phyloP scores from a whole-genome alignment of 441 rosid genomes.

The Gossypium davidsonii region DNA sequence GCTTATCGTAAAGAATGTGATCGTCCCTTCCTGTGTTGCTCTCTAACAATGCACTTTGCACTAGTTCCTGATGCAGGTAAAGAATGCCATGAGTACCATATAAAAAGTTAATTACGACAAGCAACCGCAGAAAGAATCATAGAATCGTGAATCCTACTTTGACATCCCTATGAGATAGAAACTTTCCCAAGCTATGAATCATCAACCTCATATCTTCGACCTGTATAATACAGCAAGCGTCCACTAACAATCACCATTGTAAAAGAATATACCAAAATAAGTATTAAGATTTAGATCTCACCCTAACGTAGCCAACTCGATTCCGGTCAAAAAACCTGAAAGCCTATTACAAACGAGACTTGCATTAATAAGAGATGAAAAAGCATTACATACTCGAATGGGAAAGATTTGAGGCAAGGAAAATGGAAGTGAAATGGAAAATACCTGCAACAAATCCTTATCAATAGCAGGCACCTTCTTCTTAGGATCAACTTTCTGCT shows the following conservation, averaged over 20 bases:
- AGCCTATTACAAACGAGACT: slow-evolving; percentile 47
- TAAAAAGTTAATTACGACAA: not conserved
- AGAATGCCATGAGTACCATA: not conserved
- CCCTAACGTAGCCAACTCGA: slow-evolving; percentile 80
- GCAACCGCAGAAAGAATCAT: not conserved
- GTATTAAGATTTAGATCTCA: slow-evolving; percentile 18
- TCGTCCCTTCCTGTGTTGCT: slow-evolving; percentile 96
- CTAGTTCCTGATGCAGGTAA: slow-evolving; percentile 63
- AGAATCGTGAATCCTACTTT: slow-evolving; percentile 44
- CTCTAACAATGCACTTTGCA: slow-evolving; percentile 80
- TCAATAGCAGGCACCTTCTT: slow-evolving; percentile 47
- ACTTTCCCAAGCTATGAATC: slow-evolving; percentile 80
- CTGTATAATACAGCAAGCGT: slow-evolving; percentile 31
- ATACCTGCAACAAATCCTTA: slow-evolving; percentile 82
- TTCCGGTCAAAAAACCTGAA: slow-evolving; percentile 93
- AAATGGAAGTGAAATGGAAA: not conserved
- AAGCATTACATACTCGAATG: not conserved
- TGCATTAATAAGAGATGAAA: not conserved
- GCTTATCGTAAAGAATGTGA: slow-evolving; percentile 73
- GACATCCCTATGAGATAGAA: slow-evolving; percentile 78
- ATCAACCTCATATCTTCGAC: slow-evolving; percentile 92
- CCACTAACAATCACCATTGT: not conserved
- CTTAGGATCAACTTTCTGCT: slow-evolving; percentile 27
- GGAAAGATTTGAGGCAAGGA: not conserved
- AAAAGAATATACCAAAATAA: not conserved